phyloP scores from a whole-genome alignment of 2,329 filamentous ascomycete species.

The Talaromyces sp. region DNA sequence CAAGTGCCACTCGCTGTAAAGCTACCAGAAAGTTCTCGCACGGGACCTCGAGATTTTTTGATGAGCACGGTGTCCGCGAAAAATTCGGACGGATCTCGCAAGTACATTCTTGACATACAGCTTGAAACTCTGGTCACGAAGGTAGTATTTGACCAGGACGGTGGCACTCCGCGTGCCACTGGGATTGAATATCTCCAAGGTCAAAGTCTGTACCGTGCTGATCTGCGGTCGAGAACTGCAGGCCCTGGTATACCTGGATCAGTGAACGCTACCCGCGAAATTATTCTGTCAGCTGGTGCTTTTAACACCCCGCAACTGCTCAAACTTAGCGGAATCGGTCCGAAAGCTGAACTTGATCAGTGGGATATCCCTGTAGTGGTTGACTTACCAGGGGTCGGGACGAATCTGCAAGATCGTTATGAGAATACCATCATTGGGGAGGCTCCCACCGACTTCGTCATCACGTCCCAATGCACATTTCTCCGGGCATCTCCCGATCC shows the following conservation, averaged over 20 bases:
- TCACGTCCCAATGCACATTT: slow-evolving; percentile 32
- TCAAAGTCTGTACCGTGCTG: slow-evolving; percentile 45
- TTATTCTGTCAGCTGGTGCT: slow-evolving; percentile 59
- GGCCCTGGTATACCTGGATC: slow-evolving; percentile 20
- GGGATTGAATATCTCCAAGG: slow-evolving; percentile 49
- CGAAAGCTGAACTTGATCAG: slow-evolving; percentile 27
- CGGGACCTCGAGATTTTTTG: slow-evolving; percentile 56
- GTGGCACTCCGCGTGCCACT: slow-evolving; percentile 38
- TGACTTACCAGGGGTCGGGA: slow-evolving; percentile 25
- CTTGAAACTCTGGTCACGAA: slow-evolving; percentile 47
- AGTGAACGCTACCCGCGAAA: slow-evolving; percentile 44
- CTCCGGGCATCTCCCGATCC: slow-evolving; percentile 32
- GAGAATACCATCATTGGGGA: slow-evolving; percentile 51
- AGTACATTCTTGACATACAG: slow-evolving; percentile 54
- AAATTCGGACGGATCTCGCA: slow-evolving; percentile 50
- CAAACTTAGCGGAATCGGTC: slow-evolving; percentile 60
- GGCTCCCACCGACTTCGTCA: slow-evolving; percentile 31
- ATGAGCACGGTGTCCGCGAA: slow-evolving; percentile 49
- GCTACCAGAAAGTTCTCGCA: slow-evolving; percentile 48
- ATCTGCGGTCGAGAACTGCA: slow-evolving; percentile 32
- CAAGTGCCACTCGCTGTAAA: slow-evolving; percentile 58
- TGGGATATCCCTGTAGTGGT: slow-evolving; percentile 24
- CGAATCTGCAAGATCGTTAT: slow-evolving; percentile 50
- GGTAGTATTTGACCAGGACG: slow-evolving; percentile 40
- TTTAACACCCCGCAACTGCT: slow-evolving; percentile 55